A percentile compares a stretch with the other conserved stretches of the same genome.
Conservation (phyloP, 208 protist species). For the Leptomonas pyrrhocoris region DNA sequence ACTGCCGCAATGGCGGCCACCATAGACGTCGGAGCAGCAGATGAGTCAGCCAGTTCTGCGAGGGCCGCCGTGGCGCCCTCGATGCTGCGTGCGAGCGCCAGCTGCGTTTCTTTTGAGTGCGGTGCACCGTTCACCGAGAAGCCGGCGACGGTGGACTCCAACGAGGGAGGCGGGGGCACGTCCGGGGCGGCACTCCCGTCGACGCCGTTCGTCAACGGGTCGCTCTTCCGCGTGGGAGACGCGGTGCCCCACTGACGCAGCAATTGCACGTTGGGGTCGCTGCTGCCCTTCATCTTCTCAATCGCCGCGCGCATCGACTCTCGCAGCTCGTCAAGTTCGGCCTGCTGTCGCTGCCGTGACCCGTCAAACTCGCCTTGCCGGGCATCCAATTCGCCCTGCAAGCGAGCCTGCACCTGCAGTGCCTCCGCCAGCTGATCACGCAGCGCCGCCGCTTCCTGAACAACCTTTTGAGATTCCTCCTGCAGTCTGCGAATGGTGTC, state of each 20-base stretch:
- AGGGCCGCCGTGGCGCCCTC: constrained; percentile 5
- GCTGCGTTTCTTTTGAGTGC: constrained; percentile 10
- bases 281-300: constrained; percentile 13
- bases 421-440: constrained; percentile 10
- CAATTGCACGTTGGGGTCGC: constrained; percentile 1
- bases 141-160: neutral
- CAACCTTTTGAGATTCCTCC: constrained; percentile 4
- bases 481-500: constrained; percentile 16
- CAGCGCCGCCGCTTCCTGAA: constrained; percentile 13
- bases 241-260: constrained; percentile 9
- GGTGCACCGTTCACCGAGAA: neutral
- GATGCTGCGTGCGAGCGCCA: constrained; percentile 7
- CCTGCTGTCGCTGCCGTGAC: constrained; percentile 8
- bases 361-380: constrained; percentile 8
- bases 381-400: constrained; percentile 18
- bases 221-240: neutral
- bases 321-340: constrained; percentile 22
- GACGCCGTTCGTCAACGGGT: neutral
- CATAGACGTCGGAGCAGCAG: constrained; percentile 9
- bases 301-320: constrained; percentile 22
- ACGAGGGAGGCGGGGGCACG: neutral
- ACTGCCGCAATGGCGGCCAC: constrained; percentile 6
- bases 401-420: constrained; percentile 3
- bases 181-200: neutral
- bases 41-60: neutral